Evolutionary conservation across 2,329 filamentous ascomycete genomes (phyloP), one percentile per base, ranked within the genome.

Genomic region (Colletotrichum horii): DNA sequence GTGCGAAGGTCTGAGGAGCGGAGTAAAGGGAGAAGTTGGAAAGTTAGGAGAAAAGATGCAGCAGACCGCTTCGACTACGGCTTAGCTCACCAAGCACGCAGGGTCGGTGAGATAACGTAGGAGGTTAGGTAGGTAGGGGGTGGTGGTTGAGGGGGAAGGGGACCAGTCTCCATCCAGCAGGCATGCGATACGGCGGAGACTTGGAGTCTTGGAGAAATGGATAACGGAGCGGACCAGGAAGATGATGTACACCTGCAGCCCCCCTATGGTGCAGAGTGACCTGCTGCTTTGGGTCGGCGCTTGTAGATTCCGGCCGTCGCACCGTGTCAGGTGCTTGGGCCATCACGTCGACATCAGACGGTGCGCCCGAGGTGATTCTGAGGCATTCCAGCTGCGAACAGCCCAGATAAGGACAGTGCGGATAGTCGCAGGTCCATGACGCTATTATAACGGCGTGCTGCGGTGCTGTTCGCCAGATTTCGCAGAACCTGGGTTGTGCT

Each of bases 251-350:
- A 74, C 19, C n/a, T 69, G 48, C 58, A 65, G 58, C 70, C n/a
- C 26, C n/a, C 22, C 24, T 58, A 26, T 26, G 64, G 69, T 28
- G 43, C 30, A n/a, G 26, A 65, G 62, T 36, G 72, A 75, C 73
- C 26, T 75, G 56, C 43, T 58, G 14, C 22, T 38, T 48, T 30
- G 64, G 24, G 19, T 36, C 26, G 64, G 64, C 64, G 73, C 64
- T 48, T 65, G 56, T 67, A 64, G 62, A 48, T 75, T 66, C 62
- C 43, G 56, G 69, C n/a, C 70, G 52, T 34, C 26, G 69, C 70
- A 75, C 73, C 70, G 70, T 75, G 70, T 73, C 43, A 75, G 64
- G 62, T 75, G 69, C 71, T 66, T 38, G 58, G 71, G 32, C 56
- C 56, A 38, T 43, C n/a, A 26, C 30, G 30, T 15, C 22, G 6